Conservation (phyloP, 1,284 basidiomycete species). For the Ceratobasidium sp. region DNA sequence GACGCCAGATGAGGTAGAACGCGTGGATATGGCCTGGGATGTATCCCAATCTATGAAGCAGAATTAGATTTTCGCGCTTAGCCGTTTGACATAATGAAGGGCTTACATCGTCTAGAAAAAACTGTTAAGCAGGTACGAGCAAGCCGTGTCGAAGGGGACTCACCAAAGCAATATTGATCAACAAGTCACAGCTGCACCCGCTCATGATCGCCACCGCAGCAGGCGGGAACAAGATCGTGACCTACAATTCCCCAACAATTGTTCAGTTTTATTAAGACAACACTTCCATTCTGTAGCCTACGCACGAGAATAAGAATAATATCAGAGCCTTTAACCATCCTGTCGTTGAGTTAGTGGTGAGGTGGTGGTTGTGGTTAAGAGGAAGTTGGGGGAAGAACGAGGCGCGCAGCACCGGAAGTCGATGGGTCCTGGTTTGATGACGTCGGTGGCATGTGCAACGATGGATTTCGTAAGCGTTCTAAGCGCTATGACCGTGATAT, state of each 20-base stretch:
- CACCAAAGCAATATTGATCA: conserved; percentile 61
- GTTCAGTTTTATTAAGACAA: background rate
- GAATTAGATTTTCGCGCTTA: background rate
- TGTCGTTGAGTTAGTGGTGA: background rate
- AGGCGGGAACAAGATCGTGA: conserved; percentile 82
- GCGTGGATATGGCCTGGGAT: conserved; percentile 61
- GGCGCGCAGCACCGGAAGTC: background rate
- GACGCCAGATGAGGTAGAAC: conserved; percentile 77
- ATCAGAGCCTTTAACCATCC: conserved; percentile 65
- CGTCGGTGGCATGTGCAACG: background rate
- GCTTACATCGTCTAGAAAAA: conserved; percentile 43
- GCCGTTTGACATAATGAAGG: background rate
- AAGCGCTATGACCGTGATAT: conserved; percentile 5
- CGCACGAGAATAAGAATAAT: conserved; percentile 61
- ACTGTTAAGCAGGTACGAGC: background rate
- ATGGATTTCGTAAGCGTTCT: background rate
- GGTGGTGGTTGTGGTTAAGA: conserved; percentile 24
- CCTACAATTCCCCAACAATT: conserved; percentile 58
- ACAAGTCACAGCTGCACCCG: conserved; percentile 62
- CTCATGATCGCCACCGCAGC: conserved; percentile 67
- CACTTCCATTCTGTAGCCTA: conserved; percentile 3
- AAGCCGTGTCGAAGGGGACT: background rate
- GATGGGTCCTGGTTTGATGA: conserved; percentile 1
- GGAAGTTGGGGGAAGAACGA: background rate
- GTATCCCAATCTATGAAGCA: conserved; percentile 51